Base-by-base conservation (phyloP, 495 filamentous ascomycete species). In the Amphirosellinia nigrospora region DNA sequence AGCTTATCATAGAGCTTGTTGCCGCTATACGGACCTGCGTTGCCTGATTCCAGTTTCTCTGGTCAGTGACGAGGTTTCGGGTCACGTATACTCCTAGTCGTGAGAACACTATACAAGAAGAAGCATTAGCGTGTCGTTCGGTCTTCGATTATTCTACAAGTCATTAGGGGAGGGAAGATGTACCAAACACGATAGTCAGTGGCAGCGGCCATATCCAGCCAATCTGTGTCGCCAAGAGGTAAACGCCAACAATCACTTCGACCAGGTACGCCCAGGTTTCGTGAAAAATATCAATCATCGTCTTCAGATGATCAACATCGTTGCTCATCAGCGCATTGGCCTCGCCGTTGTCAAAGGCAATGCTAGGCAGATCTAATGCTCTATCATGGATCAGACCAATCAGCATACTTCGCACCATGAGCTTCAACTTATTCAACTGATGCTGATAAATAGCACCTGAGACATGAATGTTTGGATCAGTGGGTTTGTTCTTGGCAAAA, bases 281-380 rank as follows among this genome's bases (percentile, higher is more conserved):
- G 45, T 82, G 79, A 23, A 82, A 46, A 74, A 82, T 82, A 34
- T 79, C 74, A 10, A 69, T 74, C 26, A 77, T 62, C 0, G 21
- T 55, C 6, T 76, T 75, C 2, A 84, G 72, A 43, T 65, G 71
- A 39, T 75, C 73, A 1, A 75, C 74, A 65, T 85, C 83, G 4
- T 78, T 80, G 52, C 86, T 91, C 84, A 90, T 90, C 1, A 91
- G 83, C 58, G 90, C 91, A 3, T 90, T 64, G 0, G 87, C 84
- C 19, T 84, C 81, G 15, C 88, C 82, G 34, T 84, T 76, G 59
- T 86, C 85, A 19, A 82, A 81, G 23, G 81, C 78, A 43, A 79
- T 77, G 3, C 81, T 72, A 26, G 72, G 80, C 3, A 86, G 71
- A 16, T 78, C 69, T 28, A 88, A 79, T 3, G 87, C 83, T 71